phyloP scores from a whole-genome alignment of 768 basidiomycete species.

The Macrolepiota dolichaula region DNA sequence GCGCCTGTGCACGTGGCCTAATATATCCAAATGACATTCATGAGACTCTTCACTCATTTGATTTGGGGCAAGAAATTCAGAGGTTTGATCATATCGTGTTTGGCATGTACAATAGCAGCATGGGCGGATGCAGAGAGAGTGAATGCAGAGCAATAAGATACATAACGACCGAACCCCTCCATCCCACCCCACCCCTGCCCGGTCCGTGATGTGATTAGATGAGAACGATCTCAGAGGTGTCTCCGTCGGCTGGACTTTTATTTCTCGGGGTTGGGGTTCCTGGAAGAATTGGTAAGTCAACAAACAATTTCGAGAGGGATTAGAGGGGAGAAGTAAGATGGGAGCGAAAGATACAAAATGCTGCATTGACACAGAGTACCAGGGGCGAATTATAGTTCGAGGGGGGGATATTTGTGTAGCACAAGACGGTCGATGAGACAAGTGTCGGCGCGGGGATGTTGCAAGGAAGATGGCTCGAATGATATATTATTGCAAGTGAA shows the following conservation, averaged over 20 bases:
- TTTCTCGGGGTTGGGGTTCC: constrained; percentile 69
- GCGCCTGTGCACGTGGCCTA: constrained; percentile 9
- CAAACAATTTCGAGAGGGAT: constrained; percentile 11
- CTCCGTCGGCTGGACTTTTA: constrained; percentile 26
- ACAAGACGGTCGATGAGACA: no score
- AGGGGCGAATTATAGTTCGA: no score
- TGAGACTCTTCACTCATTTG: not conserved
- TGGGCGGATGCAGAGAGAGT: no score
- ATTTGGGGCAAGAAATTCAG: not conserved
- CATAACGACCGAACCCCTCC: not conserved
- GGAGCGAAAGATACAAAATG: constrained; percentile 96
- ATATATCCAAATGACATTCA: not conserved
- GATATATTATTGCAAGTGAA: constrained; percentile 5
- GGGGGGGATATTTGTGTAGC: no score
- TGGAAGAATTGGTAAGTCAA: constrained; percentile 26
- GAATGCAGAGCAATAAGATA: constrained; percentile 1
- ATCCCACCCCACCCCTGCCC: not conserved
- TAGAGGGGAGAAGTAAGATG: constrained; percentile 68
- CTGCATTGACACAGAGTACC: no score
- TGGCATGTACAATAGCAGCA: constrained; percentile 11
- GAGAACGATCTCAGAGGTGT: not conserved
- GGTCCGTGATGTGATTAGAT: not conserved
- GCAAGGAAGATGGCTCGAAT: no score
- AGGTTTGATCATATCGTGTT: constrained; percentile 8
- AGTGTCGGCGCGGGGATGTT: no score